Conservation (phyloP, 306 rosid genomes). For the Quercus variabilis region DNA sequence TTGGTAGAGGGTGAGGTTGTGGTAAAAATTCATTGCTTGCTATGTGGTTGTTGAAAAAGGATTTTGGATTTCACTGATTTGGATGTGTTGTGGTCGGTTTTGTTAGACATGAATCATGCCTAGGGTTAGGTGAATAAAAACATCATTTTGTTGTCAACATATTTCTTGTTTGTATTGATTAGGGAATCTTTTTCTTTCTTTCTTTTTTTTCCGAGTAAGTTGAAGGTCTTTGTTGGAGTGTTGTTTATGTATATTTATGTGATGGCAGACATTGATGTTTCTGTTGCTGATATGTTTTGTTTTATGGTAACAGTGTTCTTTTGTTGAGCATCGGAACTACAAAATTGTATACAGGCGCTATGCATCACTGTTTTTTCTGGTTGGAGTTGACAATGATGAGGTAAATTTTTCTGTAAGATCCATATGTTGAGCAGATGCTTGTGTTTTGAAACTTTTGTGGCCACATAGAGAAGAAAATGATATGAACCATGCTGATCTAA, state of each 20-base stretch:
- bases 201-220: too few species aligned
- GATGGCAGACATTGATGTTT: background rate
- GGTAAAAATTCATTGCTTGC: background rate
- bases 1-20: too few species aligned
- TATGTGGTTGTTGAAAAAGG: background rate
- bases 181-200: background rate
- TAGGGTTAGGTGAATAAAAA: background rate
- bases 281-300: conserved; percentile 28
- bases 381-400: conserved; percentile 91
- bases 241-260: background rate
- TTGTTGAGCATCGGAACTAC: conserved; percentile 97
- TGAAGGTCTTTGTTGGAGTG: background rate
- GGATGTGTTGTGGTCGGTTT: background rate
- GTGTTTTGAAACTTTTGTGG: background rate
- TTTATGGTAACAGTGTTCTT: conserved; percentile 71
- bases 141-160: too few species aligned
- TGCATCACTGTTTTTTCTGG: conserved; percentile 91
- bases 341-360: conserved; percentile 93
- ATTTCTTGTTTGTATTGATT: background rate
- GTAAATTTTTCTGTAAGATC: conserved; percentile 34
- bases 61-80: conserved; percentile 4
- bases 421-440: conserved; percentile 3
- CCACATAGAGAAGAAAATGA: background rate
- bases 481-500: background rate
- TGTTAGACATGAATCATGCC: background rate